Evolutionary conservation across 495 filamentous ascomycete species (phyloP).

Genomic region (Aspergillus ostianus): DNA sequence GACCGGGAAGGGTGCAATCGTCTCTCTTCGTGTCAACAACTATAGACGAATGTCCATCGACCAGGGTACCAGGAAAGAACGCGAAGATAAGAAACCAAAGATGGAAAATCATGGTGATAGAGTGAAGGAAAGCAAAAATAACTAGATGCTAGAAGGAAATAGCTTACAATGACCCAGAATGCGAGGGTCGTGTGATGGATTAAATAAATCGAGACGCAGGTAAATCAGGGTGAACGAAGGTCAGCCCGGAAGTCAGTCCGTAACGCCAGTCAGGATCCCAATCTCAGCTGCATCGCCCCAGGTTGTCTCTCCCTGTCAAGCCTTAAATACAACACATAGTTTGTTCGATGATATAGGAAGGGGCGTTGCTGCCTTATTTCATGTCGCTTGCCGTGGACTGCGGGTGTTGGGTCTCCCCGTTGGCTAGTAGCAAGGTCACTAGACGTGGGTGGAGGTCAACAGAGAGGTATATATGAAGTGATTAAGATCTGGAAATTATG

Average conservation of each 20-base stretch:
- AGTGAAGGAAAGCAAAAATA: background rate
- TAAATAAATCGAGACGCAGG: background rate
- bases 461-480: background rate
- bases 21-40: background rate
- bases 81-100: background rate
- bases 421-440: background rate
- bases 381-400: background rate
- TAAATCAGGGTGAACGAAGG: background rate
- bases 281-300: background rate
- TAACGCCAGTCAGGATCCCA: background rate
- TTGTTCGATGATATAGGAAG: background rate
- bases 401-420: background rate
- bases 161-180: background rate
- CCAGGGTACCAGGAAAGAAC: background rate
- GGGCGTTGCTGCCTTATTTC: background rate
- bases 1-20: slow-evolving; percentile 7
- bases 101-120: background rate
- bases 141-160: background rate
- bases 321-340: background rate
- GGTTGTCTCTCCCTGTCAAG: background rate
- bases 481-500: background rate
- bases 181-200: background rate
- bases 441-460: background rate
- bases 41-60: background rate
- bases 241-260: background rate